Base-by-base conservation (phyloP, 2,329 filamentous ascomycete species). In the Pyrenophora tritici-repentis region DNA sequence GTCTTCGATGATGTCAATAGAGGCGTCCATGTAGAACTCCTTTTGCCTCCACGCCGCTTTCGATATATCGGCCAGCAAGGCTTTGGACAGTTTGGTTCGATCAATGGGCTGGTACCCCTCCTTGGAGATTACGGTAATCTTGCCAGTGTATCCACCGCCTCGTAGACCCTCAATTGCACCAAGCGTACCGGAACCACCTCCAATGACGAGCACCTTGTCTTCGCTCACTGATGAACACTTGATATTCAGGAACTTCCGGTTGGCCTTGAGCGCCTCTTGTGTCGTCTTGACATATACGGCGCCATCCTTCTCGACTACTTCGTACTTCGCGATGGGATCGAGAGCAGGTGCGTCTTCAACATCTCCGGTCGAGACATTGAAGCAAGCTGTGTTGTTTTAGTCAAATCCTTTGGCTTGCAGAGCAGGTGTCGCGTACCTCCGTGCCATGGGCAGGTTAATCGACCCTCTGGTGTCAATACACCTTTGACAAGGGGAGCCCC, bases 391-490 rank as follows among this genome's bases (percentile, higher is more conserved):
- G 6, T 2, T 29, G 14, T 14, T 42, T 64, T 35, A 67, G 56
- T 36, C 13, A 16, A 1, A 17, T 10, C n/a, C 7, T 16, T 17
- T 16, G 22, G 18, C 13, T 14, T 22, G 7, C 2, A 18, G 12
- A 29, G 1, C 4, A 9, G 8, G 12, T 16, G 4, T 13, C 20
- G 47, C 38, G 5, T 53, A 94, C 90, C 91, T 78, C 93, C 93
- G 72, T 97, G 93, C 94, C 94, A 97, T 3, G 93, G 91, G 73
- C 94, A 99, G 6, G 90, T 96, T 56, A 99, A 75, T 42, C 91
- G 83, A 4, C 94, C 94, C 61, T 89, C 86, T 2, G 85, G 84
- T 6, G 90, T 90, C 57, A 99, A 76, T 6, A 97, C 86, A 46
- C 94, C 94, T 62, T 93, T 91, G 45, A 86, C 85, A 59, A 99